phyloP scores from a whole-genome alignment of 768 basidiomycete genomes.

The Peribolospora baueri region DNA sequence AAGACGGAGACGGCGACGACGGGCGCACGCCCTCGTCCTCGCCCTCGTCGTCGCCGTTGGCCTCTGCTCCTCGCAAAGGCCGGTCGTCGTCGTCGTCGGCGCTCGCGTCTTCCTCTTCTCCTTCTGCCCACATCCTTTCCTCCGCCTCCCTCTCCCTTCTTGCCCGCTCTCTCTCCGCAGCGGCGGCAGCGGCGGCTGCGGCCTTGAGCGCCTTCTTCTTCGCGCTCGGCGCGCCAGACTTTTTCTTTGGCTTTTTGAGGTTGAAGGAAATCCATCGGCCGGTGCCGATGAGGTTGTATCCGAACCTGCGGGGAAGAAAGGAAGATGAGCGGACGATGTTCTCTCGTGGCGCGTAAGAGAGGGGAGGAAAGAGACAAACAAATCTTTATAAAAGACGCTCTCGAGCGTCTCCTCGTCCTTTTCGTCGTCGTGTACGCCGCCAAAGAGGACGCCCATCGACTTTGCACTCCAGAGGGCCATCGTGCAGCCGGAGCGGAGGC shows the following conservation, averaged over 20 bases:
- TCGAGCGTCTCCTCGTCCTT: conserved; percentile 58
- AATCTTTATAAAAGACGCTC: conserved; percentile 64
- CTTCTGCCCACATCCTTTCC: conserved; percentile 8
- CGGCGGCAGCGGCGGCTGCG: conserved; percentile 1
- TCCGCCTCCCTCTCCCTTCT: conserved; percentile 4
- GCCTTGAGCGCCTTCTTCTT: conserved; percentile 19
- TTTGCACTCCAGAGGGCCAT: conserved; percentile 57
- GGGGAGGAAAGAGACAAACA: conserved; percentile 26
- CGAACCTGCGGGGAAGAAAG: conserved; percentile 29
- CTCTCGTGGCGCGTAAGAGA: not conserved
- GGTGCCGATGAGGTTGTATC: conserved; percentile 46
- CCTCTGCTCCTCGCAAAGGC: conserved; percentile 16
- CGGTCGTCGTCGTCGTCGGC: conserved; percentile 8
- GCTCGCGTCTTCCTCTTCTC: conserved; percentile 7
- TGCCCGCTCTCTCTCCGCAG: conserved; percentile 1
- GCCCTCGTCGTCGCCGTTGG: conserved; percentile 8
- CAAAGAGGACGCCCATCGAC: conserved; percentile 53
- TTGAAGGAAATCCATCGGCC: conserved; percentile 56
- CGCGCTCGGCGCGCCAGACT: conserved; percentile 23
- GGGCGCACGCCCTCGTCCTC: not conserved
- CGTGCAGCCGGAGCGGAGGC: conserved; percentile 49
- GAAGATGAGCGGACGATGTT: not conserved
- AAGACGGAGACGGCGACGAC: too few relatives aligned
- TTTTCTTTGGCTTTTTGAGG: conserved; percentile 37
- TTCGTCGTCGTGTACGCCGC: conserved; percentile 72